phyloP scores from a whole-genome alignment of 768 basidiomycete species.

The Hydnum rufescens region DNA sequence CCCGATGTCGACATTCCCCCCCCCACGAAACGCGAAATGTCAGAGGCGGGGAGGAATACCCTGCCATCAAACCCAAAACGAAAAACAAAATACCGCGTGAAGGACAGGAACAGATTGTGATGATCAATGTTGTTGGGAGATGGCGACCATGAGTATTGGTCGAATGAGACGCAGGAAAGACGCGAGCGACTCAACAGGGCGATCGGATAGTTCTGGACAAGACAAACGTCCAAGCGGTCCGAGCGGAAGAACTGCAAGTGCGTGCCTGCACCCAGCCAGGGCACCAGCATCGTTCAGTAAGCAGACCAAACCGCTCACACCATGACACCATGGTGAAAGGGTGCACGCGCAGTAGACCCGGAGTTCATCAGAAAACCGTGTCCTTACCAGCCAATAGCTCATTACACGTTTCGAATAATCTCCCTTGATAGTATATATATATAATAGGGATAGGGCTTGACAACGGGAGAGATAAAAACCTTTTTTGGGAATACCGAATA shows the following conservation, averaged over 20 bases:
- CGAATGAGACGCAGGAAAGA: background rate
- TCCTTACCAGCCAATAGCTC: slow-evolving; percentile 58
- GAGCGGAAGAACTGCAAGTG: slow-evolving; percentile 88
- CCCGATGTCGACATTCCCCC: slow-evolving; percentile 89
- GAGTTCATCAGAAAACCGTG: background rate
- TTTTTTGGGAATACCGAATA: slow-evolving; percentile 98
- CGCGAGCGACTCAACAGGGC: slow-evolving; percentile 39
- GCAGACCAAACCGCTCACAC: too few relatives aligned
- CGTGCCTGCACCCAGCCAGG: slow-evolving; percentile 37
- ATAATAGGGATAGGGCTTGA: background rate
- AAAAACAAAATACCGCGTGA: background rate
- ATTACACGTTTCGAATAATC: slow-evolving; percentile 80
- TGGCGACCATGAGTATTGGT: background rate
- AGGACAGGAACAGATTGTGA: background rate
- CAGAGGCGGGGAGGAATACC: slow-evolving; percentile 88
- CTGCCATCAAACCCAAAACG: slow-evolving; percentile 29
- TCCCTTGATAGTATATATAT: slow-evolving; percentile 28
- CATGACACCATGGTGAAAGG: too few relatives aligned
- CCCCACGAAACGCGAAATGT: slow-evolving; percentile 98
- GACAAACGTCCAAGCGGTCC: slow-evolving; percentile 74
- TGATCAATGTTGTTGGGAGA: background rate
- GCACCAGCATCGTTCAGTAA: background rate
- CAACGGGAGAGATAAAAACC: slow-evolving; percentile 26
- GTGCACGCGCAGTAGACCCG: background rate
- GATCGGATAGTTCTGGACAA: slow-evolving; percentile 85